phyloP scores from a whole-genome alignment of 805 yeast species.

The Starmerella floricola region DNA sequence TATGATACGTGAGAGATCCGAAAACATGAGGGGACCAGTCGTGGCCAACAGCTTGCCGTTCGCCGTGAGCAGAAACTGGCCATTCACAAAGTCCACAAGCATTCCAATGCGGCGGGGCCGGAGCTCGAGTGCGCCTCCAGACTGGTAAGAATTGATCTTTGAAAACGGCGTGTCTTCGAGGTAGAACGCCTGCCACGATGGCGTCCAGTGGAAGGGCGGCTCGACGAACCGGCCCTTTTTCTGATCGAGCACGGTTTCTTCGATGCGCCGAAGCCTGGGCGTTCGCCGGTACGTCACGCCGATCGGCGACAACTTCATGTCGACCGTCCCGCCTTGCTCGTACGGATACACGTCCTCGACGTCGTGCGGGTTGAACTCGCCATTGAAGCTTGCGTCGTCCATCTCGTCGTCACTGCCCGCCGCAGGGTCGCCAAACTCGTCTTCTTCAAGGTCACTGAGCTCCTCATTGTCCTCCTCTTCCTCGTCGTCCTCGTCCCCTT shows the following conservation, averaged over 20 bases:
- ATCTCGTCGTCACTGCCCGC: not conserved
- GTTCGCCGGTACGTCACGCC: not conserved
- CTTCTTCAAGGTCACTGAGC: conserved; percentile 1
- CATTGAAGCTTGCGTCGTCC: not conserved
- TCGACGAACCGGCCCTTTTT: not conserved
- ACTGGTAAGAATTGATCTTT: too few relatives aligned
- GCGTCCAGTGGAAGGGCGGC: too few relatives aligned
- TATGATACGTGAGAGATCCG: too few relatives aligned
- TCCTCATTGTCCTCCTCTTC: not conserved
- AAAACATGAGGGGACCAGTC: too few relatives aligned
- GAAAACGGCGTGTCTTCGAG: too few relatives aligned
- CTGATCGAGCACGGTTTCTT: not conserved
- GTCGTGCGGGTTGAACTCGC: not conserved
- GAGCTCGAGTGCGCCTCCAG: too few relatives aligned
- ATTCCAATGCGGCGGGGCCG: not conserved
- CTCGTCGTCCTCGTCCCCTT: not conserved
- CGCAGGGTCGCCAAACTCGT: not conserved
- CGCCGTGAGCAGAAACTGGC: not conserved
- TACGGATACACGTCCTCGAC: not conserved
- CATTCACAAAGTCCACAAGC: not conserved
- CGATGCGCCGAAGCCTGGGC: not conserved
- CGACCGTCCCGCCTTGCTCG: not conserved
- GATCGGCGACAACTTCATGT: not conserved
- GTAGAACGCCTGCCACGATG: too few relatives aligned
- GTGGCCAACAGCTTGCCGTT: not conserved